Evolutionary conservation across 805 yeast genomes (phyloP), one percentile per base, ranked within the genome.

Genomic region (Kazachstania psychrophila): DNA sequence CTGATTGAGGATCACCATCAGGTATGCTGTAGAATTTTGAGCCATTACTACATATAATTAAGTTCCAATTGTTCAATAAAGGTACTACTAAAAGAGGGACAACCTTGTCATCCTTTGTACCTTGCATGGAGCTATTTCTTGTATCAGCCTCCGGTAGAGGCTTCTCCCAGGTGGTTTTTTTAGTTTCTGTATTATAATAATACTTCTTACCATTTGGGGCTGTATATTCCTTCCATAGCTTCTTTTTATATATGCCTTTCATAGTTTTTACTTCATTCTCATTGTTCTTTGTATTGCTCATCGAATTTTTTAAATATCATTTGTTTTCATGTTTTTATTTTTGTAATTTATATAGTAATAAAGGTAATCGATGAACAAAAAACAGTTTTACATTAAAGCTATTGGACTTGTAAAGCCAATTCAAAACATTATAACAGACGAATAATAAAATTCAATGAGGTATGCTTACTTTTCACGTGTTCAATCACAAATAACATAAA

Each of bases 31-130:
- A 70, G 48, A 64, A 70, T 39, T 69, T 64, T 3, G 60, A 38
- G 0, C 76, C 77, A 7, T 57, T 50, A 16, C 54, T 52, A 12
- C 67, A 56, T 16, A 72, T 54, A 1, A 70, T 59, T n/a, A 72
- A 39, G 3, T 39, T 25, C 77, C 76, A 73, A 4, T 53, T 57
- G 15, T 60, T 51, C 1, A 38, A 17, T 22, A 55, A 40, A 5
- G 48, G 46, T 7, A 53, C 27, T 3, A 38, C 46, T 34, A 44
- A 49, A 7, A 38, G 24, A 6, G 51, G 44, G 10, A 27, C 19
- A 4, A 26, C 28, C 11, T 34, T 37, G 14, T 42, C 48, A 7
- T 28, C 23, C 31, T 25, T 44, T 45, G 12, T 38, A 35, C 11
- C 31, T 20, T 14, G 17, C 22, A 31, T 36, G 20, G 25, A 7